A percentile compares a stretch with the other conserved stretches of the same genome.
Conservation (phyloP, 768 basidiomycete genomes). For the Pulveroboletus sp. region DNA sequence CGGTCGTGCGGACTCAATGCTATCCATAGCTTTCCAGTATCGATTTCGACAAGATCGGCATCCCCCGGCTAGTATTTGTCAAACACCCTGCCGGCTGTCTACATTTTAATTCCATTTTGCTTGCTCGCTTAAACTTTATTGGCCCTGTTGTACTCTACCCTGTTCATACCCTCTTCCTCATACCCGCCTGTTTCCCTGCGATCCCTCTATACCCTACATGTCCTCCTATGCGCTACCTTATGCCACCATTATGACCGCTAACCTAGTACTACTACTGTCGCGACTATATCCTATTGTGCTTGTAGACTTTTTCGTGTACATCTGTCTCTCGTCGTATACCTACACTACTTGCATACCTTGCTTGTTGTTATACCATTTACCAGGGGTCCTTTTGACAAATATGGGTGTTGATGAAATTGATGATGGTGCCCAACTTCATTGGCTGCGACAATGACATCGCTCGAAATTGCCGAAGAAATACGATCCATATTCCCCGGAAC, state of each 20-base stretch:
- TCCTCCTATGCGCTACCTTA: slow-evolving; percentile 15
- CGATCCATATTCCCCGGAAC: slow-evolving; percentile 66
- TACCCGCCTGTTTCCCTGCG: slow-evolving; percentile 1
- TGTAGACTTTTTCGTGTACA: slow-evolving; percentile 14
- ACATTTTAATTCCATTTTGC: slow-evolving; percentile 46
- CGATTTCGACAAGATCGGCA: slow-evolving; percentile 53
- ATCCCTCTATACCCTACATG: slow-evolving; percentile 21
- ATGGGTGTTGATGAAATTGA: background rate
- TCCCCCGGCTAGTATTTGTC: slow-evolving; percentile 38
- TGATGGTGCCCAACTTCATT: too few species aligned
- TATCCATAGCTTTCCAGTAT: slow-evolving; percentile 58
- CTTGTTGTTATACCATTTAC: slow-evolving; percentile 12
- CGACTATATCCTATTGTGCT: slow-evolving; percentile 22
- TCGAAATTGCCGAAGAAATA: slow-evolving; percentile 80
- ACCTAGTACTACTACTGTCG: slow-evolving; percentile 1
- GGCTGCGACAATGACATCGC: slow-evolving; percentile 54
- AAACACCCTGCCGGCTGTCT: slow-evolving; percentile 51
- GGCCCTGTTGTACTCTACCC: slow-evolving; percentile 21
- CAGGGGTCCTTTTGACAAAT: background rate
- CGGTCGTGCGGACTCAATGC: background rate
- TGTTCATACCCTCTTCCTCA: slow-evolving; percentile 22
- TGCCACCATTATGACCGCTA: slow-evolving; percentile 12
- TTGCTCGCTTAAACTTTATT: slow-evolving; percentile 17
- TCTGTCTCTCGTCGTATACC: slow-evolving; percentile 11
- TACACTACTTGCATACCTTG: slow-evolving; percentile 18